phyloP scores from a whole-genome alignment of 2,329 filamentous ascomycete species.

The Phaeosphaeria sp. region DNA sequence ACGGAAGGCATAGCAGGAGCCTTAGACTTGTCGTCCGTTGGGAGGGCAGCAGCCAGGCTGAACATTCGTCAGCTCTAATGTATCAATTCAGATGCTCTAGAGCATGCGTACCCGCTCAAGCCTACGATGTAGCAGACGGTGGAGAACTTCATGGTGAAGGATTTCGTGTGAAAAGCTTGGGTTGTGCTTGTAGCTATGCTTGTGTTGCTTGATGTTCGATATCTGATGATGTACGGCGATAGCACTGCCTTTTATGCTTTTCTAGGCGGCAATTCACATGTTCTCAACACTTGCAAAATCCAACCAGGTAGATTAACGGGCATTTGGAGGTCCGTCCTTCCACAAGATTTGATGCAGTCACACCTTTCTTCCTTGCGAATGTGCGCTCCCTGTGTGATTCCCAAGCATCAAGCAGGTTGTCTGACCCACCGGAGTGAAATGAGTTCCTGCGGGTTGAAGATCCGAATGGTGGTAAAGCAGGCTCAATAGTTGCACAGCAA shows the following conservation, averaged over 20 bases:
- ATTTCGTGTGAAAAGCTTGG: constrained; percentile 4
- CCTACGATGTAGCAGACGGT: constrained; percentile 21
- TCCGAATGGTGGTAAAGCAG: not conserved
- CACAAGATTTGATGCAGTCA: constrained; percentile 2
- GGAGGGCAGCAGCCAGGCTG: constrained; percentile 23
- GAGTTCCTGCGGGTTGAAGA: constrained; percentile 6
- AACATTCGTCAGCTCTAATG: constrained; percentile 6
- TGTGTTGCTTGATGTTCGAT: constrained; percentile 9
- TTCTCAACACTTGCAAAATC: not conserved
- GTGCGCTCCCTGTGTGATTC: not conserved
- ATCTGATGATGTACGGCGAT: not conserved
- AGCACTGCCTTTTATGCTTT: constrained; percentile 19
- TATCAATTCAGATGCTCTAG: not conserved
- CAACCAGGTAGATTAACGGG: constrained; percentile 6
- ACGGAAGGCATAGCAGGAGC: constrained; percentile 15
- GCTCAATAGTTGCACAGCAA: constrained; percentile 16
- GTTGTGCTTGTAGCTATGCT: constrained; percentile 7
- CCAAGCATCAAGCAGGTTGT: not conserved
- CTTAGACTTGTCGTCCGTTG: constrained; percentile 21
- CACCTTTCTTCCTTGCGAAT: constrained; percentile 4
- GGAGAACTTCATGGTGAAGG: constrained; percentile 34
- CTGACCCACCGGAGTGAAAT: constrained; percentile 16
- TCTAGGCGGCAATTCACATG: not conserved
- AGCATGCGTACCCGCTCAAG: constrained; percentile 21
- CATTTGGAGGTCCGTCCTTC: not conserved